Evolutionary conservation across 2,329 filamentous ascomycete genomes (phyloP), one percentile per base, ranked within the genome.

Genomic region (Tothia fuscella): DNA sequence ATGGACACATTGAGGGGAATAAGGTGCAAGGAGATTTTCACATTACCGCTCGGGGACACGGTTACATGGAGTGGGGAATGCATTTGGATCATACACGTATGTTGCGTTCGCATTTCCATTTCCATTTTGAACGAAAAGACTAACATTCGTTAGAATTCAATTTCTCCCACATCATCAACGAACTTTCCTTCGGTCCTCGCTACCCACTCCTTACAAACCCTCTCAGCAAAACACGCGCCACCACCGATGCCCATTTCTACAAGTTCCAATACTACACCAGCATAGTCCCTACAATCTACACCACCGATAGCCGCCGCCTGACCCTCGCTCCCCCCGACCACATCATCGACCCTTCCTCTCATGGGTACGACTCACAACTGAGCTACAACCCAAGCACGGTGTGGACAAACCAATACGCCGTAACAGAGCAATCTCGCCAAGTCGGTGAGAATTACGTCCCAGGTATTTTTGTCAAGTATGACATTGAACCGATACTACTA

Each of bases 21-120:
- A 93, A 93, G 65, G 91, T 98, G 33, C 89, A 95, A 63, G 91
- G 89, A 3, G 89, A 98, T 60, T 96, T 98, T 57, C 91, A 98
- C 59, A 91, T 98, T 55, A 98, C 91, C 2, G 91, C 91, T 3
- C 68, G 87, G 47, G 91, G 91, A 0, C 89, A 96, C 60, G 91
- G 91, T n/a, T 98, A 98, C 62, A 74, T 76, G 61, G 86, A 88
- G 56, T 70, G 77, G 50, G 83, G 80, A 29, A 68, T 70, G 47
- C 88, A 96, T 66, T 65, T 96, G 49, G 83, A 93, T 53, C 89
- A 96, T 60, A 68, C 59, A 30, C 61, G 86, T 91, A 71, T 62
- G 78, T 68, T 28, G 34, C 14, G 5, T 38, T 31, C 9, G 10
- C 10, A 12, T 7, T 19, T 6, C 9, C 9, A 20, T 24, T 21